Base-by-base conservation (phyloP, 208 protist species). In the Leishmania major region DNA sequence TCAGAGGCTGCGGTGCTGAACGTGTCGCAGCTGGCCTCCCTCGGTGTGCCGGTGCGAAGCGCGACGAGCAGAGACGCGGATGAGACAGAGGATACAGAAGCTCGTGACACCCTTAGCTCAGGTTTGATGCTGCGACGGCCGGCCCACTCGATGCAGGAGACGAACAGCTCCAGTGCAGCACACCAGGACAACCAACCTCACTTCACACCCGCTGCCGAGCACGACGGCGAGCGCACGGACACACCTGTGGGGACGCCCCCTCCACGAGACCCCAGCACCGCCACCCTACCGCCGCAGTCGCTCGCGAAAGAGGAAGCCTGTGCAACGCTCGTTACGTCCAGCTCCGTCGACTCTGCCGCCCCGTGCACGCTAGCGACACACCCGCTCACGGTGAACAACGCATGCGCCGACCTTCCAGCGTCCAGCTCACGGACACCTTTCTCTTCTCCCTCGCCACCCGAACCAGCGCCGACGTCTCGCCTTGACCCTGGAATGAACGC, bases 1-100 rank as follows among this genome's bases (percentile, higher is more conserved):
- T 19, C 47, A 78, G 57, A 28, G 2, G 25, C 74, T 25, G 53
- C 40, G 51, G 74, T 78, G 74, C 74, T 59, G 51, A 37, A 22
- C 74, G 57, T 78, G 55, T 59, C 31, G n/a, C 51, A 78, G n/a
- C 74, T 78, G 13, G 57, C 3, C 17, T 59, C n/a, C 40, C 74
- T 78, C 22, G 74, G 74, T 60, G 74, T 78, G 74, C 51, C 53
- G 17, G 53, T 78, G 45, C 70, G 45, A 51, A 47, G 70, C 45
- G 5, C 35, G 6, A 51, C 70, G 10, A 25, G 25, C 8, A 55
- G 70, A 8, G 43, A 74, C 1, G n/a, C 2, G 2, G 19, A 40
- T 53, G 70, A 53, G 19, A 40, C 67, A 3, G 28, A 74, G 5
- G 70, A 47, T 74, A 37, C 11, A 13, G 25, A 72, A 3, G 28